Conservation (phyloP, 164 flowering plant genomes). For the Piper longum region DNA sequence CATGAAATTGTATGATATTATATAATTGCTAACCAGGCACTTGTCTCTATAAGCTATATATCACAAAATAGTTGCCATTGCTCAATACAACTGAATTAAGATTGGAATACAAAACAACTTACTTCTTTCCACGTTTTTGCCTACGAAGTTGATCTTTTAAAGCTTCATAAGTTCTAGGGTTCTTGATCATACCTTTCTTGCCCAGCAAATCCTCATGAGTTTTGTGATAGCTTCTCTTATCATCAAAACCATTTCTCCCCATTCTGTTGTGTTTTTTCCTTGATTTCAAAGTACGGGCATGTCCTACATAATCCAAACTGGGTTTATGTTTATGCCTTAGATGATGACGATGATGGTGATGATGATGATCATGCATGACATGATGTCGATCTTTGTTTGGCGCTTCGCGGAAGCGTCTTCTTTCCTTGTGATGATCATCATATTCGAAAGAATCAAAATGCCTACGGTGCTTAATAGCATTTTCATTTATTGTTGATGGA, state of each 20-base stretch:
- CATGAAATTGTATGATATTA: too few species aligned
- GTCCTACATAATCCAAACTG: conserved; percentile 10
- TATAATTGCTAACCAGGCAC: too few species aligned
- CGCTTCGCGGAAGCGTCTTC: conserved; percentile 13
- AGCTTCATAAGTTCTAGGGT: conserved; percentile 5
- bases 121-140: not conserved
- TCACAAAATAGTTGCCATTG: too few species aligned
- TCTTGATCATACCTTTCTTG: conserved; percentile 4
- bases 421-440: conserved; percentile 3
- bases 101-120: not conserved
- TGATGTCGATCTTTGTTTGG: not conserved
- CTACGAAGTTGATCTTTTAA: conserved; percentile 6
- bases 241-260: conserved; percentile 14
- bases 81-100: not conserved
- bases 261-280: conserved; percentile 2
- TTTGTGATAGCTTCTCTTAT: conserved; percentile 16
- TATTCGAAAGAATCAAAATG: conserved; percentile 12
- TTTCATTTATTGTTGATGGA: conserved; percentile 7
- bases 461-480: conserved; percentile 10
- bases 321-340: conserved; percentile 38
- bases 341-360: conserved; percentile 46
- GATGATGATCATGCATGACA: conserved; percentile 19
- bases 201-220: conserved; percentile 17
- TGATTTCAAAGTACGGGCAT: conserved; percentile 3
- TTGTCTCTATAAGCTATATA: too few species aligned